These are phyloP conservation scores for Myxozyma geophila DNA, from an alignment of 805 yeast genomes.

Conservation along the genomic window DNA sequence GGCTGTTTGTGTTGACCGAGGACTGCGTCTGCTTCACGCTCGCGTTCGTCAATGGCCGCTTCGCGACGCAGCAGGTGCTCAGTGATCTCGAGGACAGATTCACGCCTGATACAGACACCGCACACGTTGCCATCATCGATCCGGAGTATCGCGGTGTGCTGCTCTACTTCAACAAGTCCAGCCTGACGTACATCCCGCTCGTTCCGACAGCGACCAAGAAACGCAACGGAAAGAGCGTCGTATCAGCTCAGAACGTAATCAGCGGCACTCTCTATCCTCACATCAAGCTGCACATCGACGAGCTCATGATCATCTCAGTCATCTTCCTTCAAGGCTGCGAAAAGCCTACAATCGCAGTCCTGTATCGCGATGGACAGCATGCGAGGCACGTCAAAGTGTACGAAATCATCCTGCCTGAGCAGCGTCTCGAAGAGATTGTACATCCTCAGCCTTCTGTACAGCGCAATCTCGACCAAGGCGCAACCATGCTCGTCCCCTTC, in stretches of 20 bases:
- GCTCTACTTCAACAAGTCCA: slow-evolving; percentile 22
- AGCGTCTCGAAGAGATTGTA: slow-evolving; percentile 12
- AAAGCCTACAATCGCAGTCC: slow-evolving; percentile 31
- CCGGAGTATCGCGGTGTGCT: slow-evolving; percentile 30
- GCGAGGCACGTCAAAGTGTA: slow-evolving; percentile 33
- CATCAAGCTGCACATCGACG: slow-evolving; percentile 31
- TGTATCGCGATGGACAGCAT: slow-evolving; percentile 30
- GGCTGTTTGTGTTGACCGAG: slow-evolving; percentile 34
- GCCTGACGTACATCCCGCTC: slow-evolving; percentile 31
- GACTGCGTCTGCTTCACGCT: slow-evolving; percentile 27
- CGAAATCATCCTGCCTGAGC: slow-evolving; percentile 23
- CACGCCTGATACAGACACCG: slow-evolving; percentile 29
- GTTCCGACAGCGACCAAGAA: slow-evolving; percentile 2
- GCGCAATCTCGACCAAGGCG: slow-evolving; percentile 34
- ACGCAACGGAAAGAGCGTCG: slow-evolving; percentile 10
- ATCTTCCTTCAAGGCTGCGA: slow-evolving; percentile 19
- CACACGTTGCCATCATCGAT: slow-evolving; percentile 27
- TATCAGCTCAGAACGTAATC: not conserved
- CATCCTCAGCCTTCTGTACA: slow-evolving; percentile 9
- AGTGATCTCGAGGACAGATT: slow-evolving; percentile 30
- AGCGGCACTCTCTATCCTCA: slow-evolving; percentile 21
- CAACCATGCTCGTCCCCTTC: slow-evolving; percentile 24
- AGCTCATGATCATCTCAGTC: slow-evolving; percentile 23
- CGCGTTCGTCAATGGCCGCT: slow-evolving; percentile 11
- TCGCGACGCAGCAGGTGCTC: slow-evolving; percentile 25